phyloP scores from a whole-genome alignment of 148 eudicot genomes.

The Rhododendron williamsianum region DNA sequence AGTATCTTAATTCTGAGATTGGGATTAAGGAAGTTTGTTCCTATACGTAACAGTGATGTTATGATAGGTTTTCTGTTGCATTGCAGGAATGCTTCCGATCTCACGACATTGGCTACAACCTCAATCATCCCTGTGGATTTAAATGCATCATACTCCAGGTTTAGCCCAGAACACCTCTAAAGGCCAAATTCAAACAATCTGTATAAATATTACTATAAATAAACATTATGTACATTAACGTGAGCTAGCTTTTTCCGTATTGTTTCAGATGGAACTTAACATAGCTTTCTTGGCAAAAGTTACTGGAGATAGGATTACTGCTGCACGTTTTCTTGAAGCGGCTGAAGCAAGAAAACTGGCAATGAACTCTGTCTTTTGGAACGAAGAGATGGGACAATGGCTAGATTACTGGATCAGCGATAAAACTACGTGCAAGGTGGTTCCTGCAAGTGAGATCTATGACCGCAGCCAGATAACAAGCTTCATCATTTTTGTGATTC shows the following conservation, averaged over 20 bases:
- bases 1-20: background rate
- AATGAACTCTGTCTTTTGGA: conserved; percentile 71
- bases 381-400: conserved; percentile 79
- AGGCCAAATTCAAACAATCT: background rate
- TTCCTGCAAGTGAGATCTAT: background rate
- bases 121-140: conserved; percentile 81
- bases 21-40: background rate
- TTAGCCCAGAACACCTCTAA: background rate
- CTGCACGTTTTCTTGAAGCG: conserved; percentile 38
- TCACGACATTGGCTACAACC: conserved; percentile 74
- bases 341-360: conserved; percentile 60
- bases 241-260: background rate
- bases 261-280: conserved; percentile 75
- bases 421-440: conserved; percentile 36
- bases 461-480: background rate
- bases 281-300: conserved; percentile 62
- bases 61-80: background rate
- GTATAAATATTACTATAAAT: background rate
- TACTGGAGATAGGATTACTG: conserved; percentile 35
- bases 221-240: background rate
- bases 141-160: conserved; percentile 83
- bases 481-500: background rate
- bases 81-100: conserved; percentile 72
- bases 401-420: conserved; percentile 73
- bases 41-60: background rate